A percentile compares a stretch with the other conserved stretches of the same genome.
Evolutionary conservation across 495 filamentous ascomycete genomes (phyloP).

Genomic region (Darksidea phi): DNA sequence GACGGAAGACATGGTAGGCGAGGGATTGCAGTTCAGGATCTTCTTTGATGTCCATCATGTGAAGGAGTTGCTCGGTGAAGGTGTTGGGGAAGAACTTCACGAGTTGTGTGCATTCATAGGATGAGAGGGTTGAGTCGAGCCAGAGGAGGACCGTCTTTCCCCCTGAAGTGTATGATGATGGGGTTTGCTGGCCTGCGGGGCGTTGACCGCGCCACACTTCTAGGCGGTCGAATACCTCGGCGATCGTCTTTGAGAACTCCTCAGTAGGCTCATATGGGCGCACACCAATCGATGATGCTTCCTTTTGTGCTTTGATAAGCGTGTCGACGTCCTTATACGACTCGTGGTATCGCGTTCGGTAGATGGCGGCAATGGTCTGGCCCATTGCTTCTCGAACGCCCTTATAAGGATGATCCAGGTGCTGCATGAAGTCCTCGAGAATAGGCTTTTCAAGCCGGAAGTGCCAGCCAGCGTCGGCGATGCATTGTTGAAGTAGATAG

Average conservation of each 20-base stretch:
- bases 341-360: slow-evolving; percentile 87
- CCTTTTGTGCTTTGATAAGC: slow-evolving; percentile 75
- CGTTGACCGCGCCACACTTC: slow-evolving; percentile 86
- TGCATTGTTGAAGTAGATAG: slow-evolving; percentile 81
- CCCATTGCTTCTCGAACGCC: slow-evolving; percentile 93
- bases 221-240: slow-evolving; percentile 73
- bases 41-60: slow-evolving; percentile 99
- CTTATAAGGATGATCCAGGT: slow-evolving; percentile 98
- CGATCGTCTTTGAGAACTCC: slow-evolving; percentile 71
- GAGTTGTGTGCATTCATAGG: slow-evolving; percentile 88
- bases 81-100: slow-evolving; percentile 86
- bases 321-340: slow-evolving; percentile 75
- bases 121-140: slow-evolving; percentile 88
- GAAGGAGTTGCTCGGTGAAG: slow-evolving; percentile 85
- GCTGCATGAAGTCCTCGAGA: slow-evolving; percentile 79
- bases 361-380: slow-evolving; percentile 79
- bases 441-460: slow-evolving; percentile 90
- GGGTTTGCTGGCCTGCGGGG: slow-evolving; percentile 84
- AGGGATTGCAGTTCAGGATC: slow-evolving; percentile 93
- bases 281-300: slow-evolving; percentile 77
- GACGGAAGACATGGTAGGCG: slow-evolving; percentile 95
- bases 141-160: slow-evolving; percentile 94
- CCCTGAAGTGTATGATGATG: slow-evolving; percentile 90
- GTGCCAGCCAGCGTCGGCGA: slow-evolving; percentile 90
- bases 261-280: slow-evolving; percentile 74